Evolutionary conservation across 345 rosid species (phyloP).

Genomic region (Linum usitatissimum): DNA sequence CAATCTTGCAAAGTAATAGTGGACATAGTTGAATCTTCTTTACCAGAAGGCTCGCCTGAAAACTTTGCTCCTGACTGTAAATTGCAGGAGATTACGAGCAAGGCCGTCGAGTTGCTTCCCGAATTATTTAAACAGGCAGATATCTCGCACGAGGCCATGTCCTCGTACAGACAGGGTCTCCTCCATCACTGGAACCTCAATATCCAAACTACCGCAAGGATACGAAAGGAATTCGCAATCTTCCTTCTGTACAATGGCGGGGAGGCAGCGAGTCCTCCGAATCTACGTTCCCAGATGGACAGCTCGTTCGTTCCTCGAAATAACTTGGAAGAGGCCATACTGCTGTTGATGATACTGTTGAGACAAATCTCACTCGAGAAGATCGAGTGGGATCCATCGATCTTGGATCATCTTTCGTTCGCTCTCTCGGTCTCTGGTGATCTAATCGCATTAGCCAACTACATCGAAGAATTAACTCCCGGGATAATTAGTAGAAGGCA

Average conservation of each 20-base stretch:
- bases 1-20: conserved; percentile 8
- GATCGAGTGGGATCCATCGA: conserved; percentile 3
- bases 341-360: conserved; percentile 1
- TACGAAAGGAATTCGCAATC: conserved; percentile 1
- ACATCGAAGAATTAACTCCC: not conserved
- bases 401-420: conserved; percentile 7
- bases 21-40: conserved; percentile 7
- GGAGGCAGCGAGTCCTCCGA: conserved; percentile 3
- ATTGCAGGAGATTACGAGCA: conserved; percentile 6
- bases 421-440: conserved; percentile 5
- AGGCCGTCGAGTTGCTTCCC: conserved; percentile 7
- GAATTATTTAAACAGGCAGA: conserved; percentile 1
- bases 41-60: conserved; percentile 3
- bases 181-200: conserved; percentile 3
- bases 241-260: conserved; percentile 8
- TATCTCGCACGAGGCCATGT: conserved; percentile 1
- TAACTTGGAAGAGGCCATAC: conserved; percentile 7
- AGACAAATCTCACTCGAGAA: not conserved
- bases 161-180: conserved; percentile 3
- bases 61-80: conserved; percentile 4
- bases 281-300: conserved; percentile 3
- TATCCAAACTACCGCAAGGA: conserved; percentile 1
- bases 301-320: conserved; percentile 9
- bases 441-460: not conserved
- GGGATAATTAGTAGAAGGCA: not conserved